Conservation (phyloP, 345 rosid genomes). For the Salix koriyanagi region DNA sequence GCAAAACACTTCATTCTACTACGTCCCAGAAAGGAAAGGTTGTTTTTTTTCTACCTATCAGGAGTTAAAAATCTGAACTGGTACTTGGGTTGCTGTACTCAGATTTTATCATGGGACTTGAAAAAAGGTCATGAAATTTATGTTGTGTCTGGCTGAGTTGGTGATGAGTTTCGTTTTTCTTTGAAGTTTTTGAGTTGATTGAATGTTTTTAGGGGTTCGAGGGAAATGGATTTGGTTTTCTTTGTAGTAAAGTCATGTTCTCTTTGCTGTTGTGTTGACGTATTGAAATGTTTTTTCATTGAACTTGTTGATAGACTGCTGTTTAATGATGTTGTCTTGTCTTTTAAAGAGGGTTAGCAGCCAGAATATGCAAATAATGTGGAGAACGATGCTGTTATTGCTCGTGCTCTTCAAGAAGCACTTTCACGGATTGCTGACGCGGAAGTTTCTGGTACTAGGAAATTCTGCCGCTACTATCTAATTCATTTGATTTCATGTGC, state of each 20-base stretch:
- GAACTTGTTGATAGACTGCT: slow-evolving; percentile 4
- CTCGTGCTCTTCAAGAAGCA: too few relatives aligned
- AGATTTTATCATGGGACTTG: not conserved
- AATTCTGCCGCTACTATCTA: too few relatives aligned
- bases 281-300: not conserved
- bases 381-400: too few relatives aligned
- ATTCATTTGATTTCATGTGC: too few relatives aligned
- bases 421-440: too few relatives aligned
- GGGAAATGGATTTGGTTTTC: not conserved
- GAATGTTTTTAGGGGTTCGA: not conserved
- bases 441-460: too few relatives aligned
- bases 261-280: not conserved
- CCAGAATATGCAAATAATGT: too few relatives aligned
- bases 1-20: not conserved
- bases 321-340: too few relatives aligned
- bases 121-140: not conserved
- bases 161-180: not conserved
- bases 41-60: not conserved
- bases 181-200: not conserved
- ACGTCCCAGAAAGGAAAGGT: not conserved
- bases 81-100: not conserved
- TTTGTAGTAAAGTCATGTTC: not conserved
- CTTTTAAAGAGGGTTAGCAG: too few relatives aligned
- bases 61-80: not conserved
- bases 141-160: not conserved